Conservation (phyloP, 2,329 filamentous ascomycete genomes). For the Gliomastix tumulicola region DNA sequence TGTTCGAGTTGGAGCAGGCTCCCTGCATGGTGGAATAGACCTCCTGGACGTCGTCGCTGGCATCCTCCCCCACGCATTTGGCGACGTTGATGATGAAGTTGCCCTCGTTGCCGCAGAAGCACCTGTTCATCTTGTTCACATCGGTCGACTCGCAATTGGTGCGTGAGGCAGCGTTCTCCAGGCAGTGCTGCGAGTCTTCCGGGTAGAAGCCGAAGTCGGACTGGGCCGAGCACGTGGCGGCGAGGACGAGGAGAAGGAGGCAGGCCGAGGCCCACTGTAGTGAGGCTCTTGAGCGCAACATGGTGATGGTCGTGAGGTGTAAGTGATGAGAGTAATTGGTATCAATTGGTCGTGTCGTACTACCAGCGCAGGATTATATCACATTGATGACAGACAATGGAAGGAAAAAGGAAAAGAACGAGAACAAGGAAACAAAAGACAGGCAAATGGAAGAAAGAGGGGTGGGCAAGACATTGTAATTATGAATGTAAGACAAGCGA, state of each 20-base stretch:
- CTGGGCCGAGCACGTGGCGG: slow-evolving; percentile 9
- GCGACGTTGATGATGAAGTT: slow-evolving; percentile 36
- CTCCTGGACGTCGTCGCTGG: slow-evolving; percentile 21
- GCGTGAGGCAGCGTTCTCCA: slow-evolving; percentile 23
- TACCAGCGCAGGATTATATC: background rate
- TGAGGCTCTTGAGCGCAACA: background rate
- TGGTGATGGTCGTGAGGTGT: too few relatives aligned
- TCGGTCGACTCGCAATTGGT: slow-evolving; percentile 28
- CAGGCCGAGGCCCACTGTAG: background rate
- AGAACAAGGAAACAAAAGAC: background rate
- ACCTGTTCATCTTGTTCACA: slow-evolving; percentile 27
- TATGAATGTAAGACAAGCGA: too few relatives aligned
- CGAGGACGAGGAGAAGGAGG: background rate
- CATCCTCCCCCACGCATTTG: slow-evolving; percentile 27
- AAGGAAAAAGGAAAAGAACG: background rate
- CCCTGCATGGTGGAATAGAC: slow-evolving; percentile 30
- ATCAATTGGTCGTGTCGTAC: too few relatives aligned
- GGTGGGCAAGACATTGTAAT: too few relatives aligned
- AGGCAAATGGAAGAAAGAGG: background rate
- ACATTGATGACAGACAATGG: background rate
- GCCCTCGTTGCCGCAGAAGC: slow-evolving; percentile 36
- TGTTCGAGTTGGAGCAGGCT: slow-evolving; percentile 31
- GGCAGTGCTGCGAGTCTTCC: slow-evolving; percentile 26
- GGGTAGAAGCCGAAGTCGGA: slow-evolving; percentile 39
- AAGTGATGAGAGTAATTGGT: too few relatives aligned